phyloP scores from a whole-genome alignment of 768 basidiomycete species.

The Macrolepiota dolichaula region DNA sequence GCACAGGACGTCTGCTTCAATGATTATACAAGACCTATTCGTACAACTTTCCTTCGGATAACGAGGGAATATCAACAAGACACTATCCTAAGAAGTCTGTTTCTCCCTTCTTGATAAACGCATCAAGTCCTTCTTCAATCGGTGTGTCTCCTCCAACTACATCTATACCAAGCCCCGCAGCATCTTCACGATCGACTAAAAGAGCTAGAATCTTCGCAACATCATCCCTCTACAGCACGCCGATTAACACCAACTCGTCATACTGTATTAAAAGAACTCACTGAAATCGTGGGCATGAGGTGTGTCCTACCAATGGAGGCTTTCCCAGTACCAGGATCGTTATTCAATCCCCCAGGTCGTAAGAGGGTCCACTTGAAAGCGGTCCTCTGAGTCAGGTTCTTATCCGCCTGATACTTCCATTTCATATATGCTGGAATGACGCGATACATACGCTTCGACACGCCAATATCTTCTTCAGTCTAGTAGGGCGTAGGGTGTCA shows the following conservation, averaged over 20 bases:
- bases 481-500: slow-evolving; percentile 15
- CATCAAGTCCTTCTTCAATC: slow-evolving; percentile 44
- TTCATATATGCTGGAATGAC: slow-evolving; percentile 43
- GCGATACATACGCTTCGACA: slow-evolving; percentile 39
- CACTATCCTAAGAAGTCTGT: slow-evolving; percentile 35
- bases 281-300: slow-evolving; percentile 43
- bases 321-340: slow-evolving; percentile 48
- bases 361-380: slow-evolving; percentile 66
- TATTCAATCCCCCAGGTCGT: slow-evolving; percentile 57
- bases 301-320: slow-evolving; percentile 53
- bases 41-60: too few relatives aligned
- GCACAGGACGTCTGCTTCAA: too few relatives aligned
- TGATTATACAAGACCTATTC: too few relatives aligned
- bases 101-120: slow-evolving; percentile 46
- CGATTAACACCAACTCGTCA: too few relatives aligned
- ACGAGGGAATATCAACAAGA: too few relatives aligned
- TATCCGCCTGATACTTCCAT: slow-evolving; percentile 50
- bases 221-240: slow-evolving; percentile 44
- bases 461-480: slow-evolving; percentile 43
- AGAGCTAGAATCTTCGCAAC: slow-evolving; percentile 49
- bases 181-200: slow-evolving; percentile 47
- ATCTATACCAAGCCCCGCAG: slow-evolving; percentile 56
- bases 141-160: slow-evolving; percentile 50
- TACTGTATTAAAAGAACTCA: slow-evolving; percentile 22
- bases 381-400: slow-evolving; percentile 42